A percentile compares a stretch with the other conserved stretches of the same genome.
Conservation (phyloP, 805 yeast species). For the Ogataea populi-albae region DNA sequence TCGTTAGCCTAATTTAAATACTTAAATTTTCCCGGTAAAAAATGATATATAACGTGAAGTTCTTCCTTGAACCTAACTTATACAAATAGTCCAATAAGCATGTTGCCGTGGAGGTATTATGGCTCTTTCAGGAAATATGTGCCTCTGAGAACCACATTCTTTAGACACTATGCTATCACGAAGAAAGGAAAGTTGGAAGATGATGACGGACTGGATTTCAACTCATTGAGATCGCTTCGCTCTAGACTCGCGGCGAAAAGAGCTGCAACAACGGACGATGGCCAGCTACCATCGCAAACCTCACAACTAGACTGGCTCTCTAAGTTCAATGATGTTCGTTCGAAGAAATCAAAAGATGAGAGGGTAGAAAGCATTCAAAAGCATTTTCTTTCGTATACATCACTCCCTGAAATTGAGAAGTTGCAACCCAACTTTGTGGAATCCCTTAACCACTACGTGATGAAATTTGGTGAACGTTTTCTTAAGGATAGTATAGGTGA, state of each 20-base stretch:
- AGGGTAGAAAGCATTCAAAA: conserved; percentile 13
- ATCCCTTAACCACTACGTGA: conserved; percentile 10
- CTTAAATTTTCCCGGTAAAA: no score
- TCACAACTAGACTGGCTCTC: conserved; percentile 11
- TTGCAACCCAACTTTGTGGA: conserved; percentile 20
- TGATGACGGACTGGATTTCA: conserved; percentile 23
- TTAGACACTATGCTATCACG: neutral
- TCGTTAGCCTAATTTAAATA: no score
- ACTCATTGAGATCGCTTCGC: conserved; percentile 6
- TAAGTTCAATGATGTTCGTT: conserved; percentile 3
- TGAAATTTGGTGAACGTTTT: conserved; percentile 21
- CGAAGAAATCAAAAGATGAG: conserved; percentile 1
- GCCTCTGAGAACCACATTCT: no score
- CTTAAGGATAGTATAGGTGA: conserved; percentile 16
- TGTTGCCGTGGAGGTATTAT: no score
- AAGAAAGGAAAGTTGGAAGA: conserved; percentile 21
- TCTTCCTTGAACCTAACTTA: no score
- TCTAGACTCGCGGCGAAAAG: neutral
- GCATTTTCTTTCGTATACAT: conserved; percentile 15
- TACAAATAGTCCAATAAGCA: no score
- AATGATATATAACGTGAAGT: no score
- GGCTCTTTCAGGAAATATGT: no score
- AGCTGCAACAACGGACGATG: neutral
- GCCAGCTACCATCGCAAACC: neutral
- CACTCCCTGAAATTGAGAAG: conserved; percentile 13